These are phyloP conservation scores for Taxawa tesnikishii DNA, from an alignment of 2,329 filamentous ascomycete genomes.

Conservation along the genomic window DNA sequence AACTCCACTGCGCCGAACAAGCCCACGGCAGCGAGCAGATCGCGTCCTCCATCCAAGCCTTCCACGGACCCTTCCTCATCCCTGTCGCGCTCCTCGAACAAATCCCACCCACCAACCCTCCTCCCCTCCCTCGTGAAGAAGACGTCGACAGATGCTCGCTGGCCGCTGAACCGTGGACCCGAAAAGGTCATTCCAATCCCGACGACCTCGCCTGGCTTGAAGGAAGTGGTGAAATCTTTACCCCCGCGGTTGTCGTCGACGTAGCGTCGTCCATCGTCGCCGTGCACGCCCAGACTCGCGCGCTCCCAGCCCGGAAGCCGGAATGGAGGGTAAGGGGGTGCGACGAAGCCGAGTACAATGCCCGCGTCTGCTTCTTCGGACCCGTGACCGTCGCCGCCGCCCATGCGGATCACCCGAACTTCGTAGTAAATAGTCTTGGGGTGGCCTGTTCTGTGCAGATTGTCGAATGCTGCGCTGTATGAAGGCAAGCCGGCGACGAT, in stretches of 20 bases:
- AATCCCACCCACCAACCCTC: slow-evolving; percentile 51
- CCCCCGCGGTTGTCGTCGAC: slow-evolving; percentile 67
- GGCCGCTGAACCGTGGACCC: slow-evolving; percentile 12
- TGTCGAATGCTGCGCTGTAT: slow-evolving; percentile 52
- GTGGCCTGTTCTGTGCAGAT: slow-evolving; percentile 33
- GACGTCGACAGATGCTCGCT: slow-evolving; percentile 37
- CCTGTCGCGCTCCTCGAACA: slow-evolving; percentile 62
- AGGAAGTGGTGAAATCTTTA: slow-evolving; percentile 52
- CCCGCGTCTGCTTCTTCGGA: slow-evolving; percentile 34
- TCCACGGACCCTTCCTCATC: slow-evolving; percentile 47
- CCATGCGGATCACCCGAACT: slow-evolving; percentile 40
- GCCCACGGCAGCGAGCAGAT: slow-evolving; percentile 47
- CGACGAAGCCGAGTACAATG: slow-evolving; percentile 57
- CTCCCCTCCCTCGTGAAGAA: slow-evolving; percentile 61
- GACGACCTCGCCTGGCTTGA: slow-evolving; percentile 52
- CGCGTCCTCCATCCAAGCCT: slow-evolving; percentile 56
- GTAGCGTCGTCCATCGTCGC: slow-evolving; percentile 66
- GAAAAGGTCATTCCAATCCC: slow-evolving; percentile 59
- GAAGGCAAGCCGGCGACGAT: no score
- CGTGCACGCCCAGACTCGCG: slow-evolving; percentile 62
- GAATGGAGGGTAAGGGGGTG: slow-evolving; percentile 65
- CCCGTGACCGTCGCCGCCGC: slow-evolving; percentile 15
- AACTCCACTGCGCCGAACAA: slow-evolving; percentile 57
- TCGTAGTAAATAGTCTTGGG: slow-evolving; percentile 61
- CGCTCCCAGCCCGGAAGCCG: slow-evolving; percentile 73